These are phyloP conservation scores for Brassica nigra DNA, from an alignment of 345 rosid species.

Conservation along the genomic window DNA sequence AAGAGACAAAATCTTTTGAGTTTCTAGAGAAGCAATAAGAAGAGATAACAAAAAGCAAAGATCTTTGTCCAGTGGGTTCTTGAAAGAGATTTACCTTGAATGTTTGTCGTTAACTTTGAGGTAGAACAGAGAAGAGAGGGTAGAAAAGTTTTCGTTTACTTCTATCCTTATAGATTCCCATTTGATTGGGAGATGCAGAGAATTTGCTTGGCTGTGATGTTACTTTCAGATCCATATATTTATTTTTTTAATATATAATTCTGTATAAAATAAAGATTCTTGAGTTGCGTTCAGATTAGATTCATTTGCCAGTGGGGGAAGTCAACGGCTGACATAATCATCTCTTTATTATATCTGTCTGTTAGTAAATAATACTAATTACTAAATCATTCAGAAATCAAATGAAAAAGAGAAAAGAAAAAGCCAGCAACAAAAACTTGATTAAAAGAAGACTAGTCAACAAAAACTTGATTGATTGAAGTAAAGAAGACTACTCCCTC, in stretches of 20 bases:
- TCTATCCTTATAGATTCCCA: background rate
- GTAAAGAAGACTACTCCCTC: too few species aligned
- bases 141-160: background rate
- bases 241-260: background rate
- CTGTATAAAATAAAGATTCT: constrained; percentile 2
- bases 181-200: constrained; percentile 8
- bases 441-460: background rate
- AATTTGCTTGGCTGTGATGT: constrained; percentile 16
- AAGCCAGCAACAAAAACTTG: background rate
- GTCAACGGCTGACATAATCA: constrained; percentile 30
- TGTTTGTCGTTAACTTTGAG: constrained; percentile 4
- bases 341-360: background rate
- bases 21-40: background rate
- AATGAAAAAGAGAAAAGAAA: background rate
- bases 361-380: background rate
- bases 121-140: background rate
- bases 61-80: constrained; percentile 12
- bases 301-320: background rate
- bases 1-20: constrained; percentile 1
- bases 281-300: constrained; percentile 16
- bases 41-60: constrained; percentile 8
- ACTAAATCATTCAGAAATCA: background rate
- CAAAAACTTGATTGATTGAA: too few species aligned
- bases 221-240: constrained; percentile 14
- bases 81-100: constrained; percentile 15